Base-by-base conservation (phyloP, 108 stramenopile species). In the Conticribra weissflogii region DNA sequence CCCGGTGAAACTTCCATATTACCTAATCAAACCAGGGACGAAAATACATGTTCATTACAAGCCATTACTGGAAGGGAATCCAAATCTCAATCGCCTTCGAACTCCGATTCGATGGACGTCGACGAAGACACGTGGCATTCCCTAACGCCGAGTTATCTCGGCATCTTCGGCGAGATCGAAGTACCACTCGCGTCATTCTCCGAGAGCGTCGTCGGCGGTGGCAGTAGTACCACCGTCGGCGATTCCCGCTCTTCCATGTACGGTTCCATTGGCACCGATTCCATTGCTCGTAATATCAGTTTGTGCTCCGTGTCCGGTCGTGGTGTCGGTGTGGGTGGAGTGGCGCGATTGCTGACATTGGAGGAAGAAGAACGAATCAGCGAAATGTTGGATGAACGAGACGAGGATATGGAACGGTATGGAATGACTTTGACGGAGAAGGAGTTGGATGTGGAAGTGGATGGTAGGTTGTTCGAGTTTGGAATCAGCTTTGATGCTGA, bases 351-450 rank as follows among this genome's bases (percentile, higher is more conserved):
- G 44, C 55, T 72, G 36, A 72, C 71, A 21, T 33, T 31, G 1
- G 63, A 63, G 17, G 71, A 72, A 46, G 63, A 72, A 52, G 62
- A 72, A 30, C 52, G 62, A 50, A 54, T 72, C 1, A 30, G 46
- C 14, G 15, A 58, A 34, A 45, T 72, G 18, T 22, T 72, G 54
- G 24, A 7, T 29, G 33, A 72, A 45, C 62, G 57, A 46, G 54
- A 63, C 14, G 62, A 72, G 30, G 17, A 15, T 49, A 47, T 63
- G 1, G 71, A 72, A 22, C 32, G 57, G 14, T 72, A 72, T 54
- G 54, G 44, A 18, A 45, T 25, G 21, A 44, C 62, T 18, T 44
- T 30, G 18, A 45, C 22, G 15, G 62, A 55, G 5, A 55, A 72
- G 61, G 50, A 34, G 5, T 54, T 58, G 34, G 53, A 71, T 17